Conservation (phyloP, 176 grass and related monocot genomes). For the Tillandsia fasciculata region DNA sequence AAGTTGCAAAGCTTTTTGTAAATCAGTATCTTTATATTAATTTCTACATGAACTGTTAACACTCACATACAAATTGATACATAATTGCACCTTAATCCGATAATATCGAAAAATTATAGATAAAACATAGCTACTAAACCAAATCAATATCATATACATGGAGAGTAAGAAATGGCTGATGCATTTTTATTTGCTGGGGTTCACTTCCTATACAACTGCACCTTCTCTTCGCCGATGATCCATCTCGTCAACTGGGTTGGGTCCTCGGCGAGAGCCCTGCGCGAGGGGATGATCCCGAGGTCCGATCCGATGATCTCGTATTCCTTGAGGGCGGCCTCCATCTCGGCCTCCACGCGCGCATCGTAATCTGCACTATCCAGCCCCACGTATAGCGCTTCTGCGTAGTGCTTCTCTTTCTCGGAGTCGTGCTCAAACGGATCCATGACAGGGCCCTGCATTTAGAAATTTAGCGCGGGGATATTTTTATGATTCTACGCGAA, state of each 20-base stretch:
- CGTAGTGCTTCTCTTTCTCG: constrained; percentile 55
- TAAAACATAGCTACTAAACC: too few relatives aligned
- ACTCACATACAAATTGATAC: too few relatives aligned
- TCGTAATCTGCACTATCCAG: constrained; percentile 38
- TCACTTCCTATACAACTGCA: neutral
- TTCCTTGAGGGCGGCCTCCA: constrained; percentile 45
- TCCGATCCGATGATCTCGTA: constrained; percentile 54
- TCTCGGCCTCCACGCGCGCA: constrained; percentile 32
- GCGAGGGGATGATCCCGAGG: constrained; percentile 60
- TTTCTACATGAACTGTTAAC: too few relatives aligned
- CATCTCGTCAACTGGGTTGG: constrained; percentile 65
- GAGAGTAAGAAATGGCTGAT: neutral
- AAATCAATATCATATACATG: too few relatives aligned
- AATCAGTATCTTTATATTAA: too few relatives aligned
- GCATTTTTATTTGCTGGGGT: neutral
- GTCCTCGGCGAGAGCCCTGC: constrained; percentile 35
- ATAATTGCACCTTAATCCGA: too few relatives aligned
- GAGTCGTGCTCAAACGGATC: constrained; percentile 74
- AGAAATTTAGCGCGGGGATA: too few relatives aligned
- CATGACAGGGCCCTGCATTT: constrained; percentile 56
- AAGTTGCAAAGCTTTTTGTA: too few relatives aligned
- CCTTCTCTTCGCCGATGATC: constrained; percentile 79
- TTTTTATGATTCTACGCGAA: too few relatives aligned
- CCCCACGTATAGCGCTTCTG: constrained; percentile 36
- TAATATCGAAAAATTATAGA: too few relatives aligned